Conservation (phyloP, 2,329 filamentous ascomycete species). For the Exophiala alcalophila region DNA sequence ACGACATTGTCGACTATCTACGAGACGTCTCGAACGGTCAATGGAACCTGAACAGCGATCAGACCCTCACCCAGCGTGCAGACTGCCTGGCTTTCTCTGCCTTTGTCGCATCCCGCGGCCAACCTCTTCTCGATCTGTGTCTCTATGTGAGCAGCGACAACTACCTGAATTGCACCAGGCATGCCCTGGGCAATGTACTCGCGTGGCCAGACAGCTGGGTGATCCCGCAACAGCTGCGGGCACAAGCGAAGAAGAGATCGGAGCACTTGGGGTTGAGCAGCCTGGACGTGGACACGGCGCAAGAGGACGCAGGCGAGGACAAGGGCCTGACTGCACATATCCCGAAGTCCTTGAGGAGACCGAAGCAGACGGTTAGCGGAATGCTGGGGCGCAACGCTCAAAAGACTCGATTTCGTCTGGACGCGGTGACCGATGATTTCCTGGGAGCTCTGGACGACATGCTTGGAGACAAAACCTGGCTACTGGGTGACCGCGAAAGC, state of each 20-base stretch:
- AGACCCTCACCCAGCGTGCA: slow-evolving; percentile 44
- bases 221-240: slow-evolving; percentile 69
- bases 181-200: slow-evolving; percentile 75
- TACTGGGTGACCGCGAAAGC: slow-evolving; percentile 53
- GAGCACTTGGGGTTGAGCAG: slow-evolving; percentile 66
- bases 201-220: slow-evolving; percentile 88
- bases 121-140: slow-evolving; percentile 75
- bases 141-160: slow-evolving; percentile 89
- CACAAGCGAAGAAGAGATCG: slow-evolving; percentile 67
- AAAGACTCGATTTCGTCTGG: slow-evolving; percentile 70
- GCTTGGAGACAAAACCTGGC: slow-evolving; percentile 54
- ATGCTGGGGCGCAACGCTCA: slow-evolving; percentile 66
- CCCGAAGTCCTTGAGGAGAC: slow-evolving; percentile 52
- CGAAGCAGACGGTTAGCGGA: slow-evolving; percentile 58
- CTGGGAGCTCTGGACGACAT: slow-evolving; percentile 68
- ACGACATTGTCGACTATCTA: slow-evolving; percentile 54
- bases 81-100: slow-evolving; percentile 52
- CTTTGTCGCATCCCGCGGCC: slow-evolving; percentile 72
- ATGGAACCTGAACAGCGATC: slow-evolving; percentile 48
- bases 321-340: slow-evolving; percentile 35
- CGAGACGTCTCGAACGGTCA: slow-evolving; percentile 45
- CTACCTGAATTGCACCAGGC: slow-evolving; percentile 73
- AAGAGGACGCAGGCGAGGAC: slow-evolving; percentile 38
- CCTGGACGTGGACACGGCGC: slow-evolving; percentile 58
- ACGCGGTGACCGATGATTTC: slow-evolving; percentile 67